These are phyloP conservation scores for Elongisporangium anandrum DNA, from an alignment of 352 stramenopile species.

Conservation along the genomic window DNA sequence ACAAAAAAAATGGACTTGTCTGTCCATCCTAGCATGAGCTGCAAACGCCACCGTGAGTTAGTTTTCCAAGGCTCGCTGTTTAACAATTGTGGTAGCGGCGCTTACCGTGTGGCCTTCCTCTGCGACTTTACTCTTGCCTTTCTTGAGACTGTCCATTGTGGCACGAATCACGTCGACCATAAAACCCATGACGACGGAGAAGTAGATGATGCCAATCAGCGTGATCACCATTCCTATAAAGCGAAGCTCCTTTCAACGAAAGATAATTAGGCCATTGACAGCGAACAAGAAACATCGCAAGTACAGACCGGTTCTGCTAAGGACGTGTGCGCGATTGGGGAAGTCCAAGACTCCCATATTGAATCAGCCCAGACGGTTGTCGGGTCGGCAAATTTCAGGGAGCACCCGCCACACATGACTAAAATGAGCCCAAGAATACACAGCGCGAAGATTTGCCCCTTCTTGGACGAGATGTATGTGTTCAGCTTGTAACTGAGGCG, in stretches of 20 bases:
- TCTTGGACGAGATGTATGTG: constrained; percentile 58
- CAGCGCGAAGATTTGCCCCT: constrained; percentile 45
- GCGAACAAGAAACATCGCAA: background rate
- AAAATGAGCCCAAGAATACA: constrained; percentile 37
- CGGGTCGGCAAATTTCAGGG: constrained; percentile 34
- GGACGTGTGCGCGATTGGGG: constrained; percentile 39
- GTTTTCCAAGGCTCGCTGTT: no score
- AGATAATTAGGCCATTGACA: no score
- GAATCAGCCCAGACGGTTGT: constrained; percentile 27
- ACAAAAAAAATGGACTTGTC: constrained; percentile 86
- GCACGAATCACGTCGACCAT: constrained; percentile 84
- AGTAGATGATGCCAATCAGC: constrained; percentile 77
- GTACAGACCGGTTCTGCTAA: constrained; percentile 30
- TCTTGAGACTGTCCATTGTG: constrained; percentile 87
- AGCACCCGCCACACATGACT: constrained; percentile 31
- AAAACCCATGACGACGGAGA: constrained; percentile 89
- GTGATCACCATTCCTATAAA: constrained; percentile 57
- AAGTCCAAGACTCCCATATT: constrained; percentile 66
- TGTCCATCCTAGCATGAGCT: constrained; percentile 85
- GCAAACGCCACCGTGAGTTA: background rate
- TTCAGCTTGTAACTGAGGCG: constrained; percentile 50
- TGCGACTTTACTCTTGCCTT: constrained; percentile 79
- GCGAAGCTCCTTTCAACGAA: constrained; percentile 34
- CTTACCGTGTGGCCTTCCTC: constrained; percentile 77
- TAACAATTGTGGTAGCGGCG: background rate